Conservation (phyloP, 2,329 filamentous ascomycete species). For the Neoscytalidium dimidiatum region DNA sequence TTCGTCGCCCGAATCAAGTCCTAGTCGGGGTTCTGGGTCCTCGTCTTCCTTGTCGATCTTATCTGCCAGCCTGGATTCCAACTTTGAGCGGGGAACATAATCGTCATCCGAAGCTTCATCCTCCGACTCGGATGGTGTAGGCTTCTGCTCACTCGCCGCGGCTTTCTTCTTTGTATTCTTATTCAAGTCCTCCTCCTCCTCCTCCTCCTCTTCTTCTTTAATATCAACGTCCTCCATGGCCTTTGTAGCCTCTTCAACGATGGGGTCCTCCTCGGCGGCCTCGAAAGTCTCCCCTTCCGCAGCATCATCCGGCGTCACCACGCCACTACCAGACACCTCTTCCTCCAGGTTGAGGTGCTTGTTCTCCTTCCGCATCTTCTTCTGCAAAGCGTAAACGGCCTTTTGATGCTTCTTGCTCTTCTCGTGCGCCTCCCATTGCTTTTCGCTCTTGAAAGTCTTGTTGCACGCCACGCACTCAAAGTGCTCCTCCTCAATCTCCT, state of each 20-base stretch:
- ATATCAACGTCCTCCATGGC: slow-evolving; percentile 22
- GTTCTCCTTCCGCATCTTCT: slow-evolving; percentile 83
- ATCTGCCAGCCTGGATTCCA: slow-evolving; percentile 36
- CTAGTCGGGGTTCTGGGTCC: neutral
- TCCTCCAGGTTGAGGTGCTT: slow-evolving; percentile 54
- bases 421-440: slow-evolving; percentile 88
- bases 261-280: slow-evolving; percentile 23
- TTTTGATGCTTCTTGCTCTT: slow-evolving; percentile 96
- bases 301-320: slow-evolving; percentile 34
- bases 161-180: neutral
- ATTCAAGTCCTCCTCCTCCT: slow-evolving; percentile 20
- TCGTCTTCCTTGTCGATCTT: slow-evolving; percentile 10
- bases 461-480: slow-evolving; percentile 66
- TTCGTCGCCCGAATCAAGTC: slow-evolving; percentile 16
- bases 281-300: slow-evolving; percentile 27
- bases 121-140: slow-evolving; percentile 18
- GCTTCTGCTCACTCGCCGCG: neutral
- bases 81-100: slow-evolving; percentile 38
- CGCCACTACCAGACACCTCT: slow-evolving; percentile 34
- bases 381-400: slow-evolving; percentile 74
- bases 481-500: slow-evolving; percentile 51
- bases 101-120: slow-evolving; percentile 27
- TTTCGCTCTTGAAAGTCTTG: slow-evolving; percentile 82
- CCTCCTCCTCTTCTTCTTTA: slow-evolving; percentile 43
- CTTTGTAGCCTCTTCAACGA: neutral